phyloP scores from a whole-genome alignment of 179 eudicot genomes.

The Silene vulgaris region DNA sequence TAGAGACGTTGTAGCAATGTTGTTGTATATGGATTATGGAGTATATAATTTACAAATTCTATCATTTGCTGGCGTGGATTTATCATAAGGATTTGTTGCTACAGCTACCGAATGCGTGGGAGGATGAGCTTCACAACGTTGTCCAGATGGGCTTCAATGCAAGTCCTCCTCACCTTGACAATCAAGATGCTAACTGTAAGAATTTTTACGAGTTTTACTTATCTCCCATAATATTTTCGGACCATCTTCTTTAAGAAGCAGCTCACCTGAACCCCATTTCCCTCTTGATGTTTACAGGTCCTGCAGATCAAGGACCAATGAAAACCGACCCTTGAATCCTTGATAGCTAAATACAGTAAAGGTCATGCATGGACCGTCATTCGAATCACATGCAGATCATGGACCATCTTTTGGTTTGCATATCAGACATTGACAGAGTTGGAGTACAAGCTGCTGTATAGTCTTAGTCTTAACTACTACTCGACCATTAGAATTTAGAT shows the following conservation, averaged over 20 bases:
- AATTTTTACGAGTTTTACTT: background rate
- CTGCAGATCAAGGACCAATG: conserved; percentile 39
- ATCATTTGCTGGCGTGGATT: background rate
- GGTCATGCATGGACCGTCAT: background rate
- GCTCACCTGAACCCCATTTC: conserved; percentile 4
- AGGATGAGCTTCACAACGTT: conserved; percentile 78
- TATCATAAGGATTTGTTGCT: conserved; percentile 5
- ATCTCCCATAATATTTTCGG: background rate
- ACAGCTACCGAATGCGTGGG: conserved; percentile 71
- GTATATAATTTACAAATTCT: conserved; percentile 1
- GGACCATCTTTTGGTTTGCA: conserved; percentile 7
- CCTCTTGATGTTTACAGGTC: conserved; percentile 33
- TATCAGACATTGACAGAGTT: background rate
- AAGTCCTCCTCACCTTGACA: conserved; percentile 36
- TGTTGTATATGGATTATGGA: no score
- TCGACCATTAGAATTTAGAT: conserved; percentile 10
- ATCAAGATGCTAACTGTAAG: conserved; percentile 65
- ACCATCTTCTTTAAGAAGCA: background rate
- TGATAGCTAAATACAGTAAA: conserved; percentile 19
- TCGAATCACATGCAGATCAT: conserved; percentile 10
- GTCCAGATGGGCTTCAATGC: conserved; percentile 75
- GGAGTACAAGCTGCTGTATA: conserved; percentile 22
- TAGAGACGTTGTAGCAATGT: no score
- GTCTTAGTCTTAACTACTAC: conserved; percentile 12
- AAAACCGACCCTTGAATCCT: conserved; percentile 52